These are phyloP conservation scores for Jatropha curcas DNA, from an alignment of 345 rosid genomes.

Conservation along the genomic window DNA sequence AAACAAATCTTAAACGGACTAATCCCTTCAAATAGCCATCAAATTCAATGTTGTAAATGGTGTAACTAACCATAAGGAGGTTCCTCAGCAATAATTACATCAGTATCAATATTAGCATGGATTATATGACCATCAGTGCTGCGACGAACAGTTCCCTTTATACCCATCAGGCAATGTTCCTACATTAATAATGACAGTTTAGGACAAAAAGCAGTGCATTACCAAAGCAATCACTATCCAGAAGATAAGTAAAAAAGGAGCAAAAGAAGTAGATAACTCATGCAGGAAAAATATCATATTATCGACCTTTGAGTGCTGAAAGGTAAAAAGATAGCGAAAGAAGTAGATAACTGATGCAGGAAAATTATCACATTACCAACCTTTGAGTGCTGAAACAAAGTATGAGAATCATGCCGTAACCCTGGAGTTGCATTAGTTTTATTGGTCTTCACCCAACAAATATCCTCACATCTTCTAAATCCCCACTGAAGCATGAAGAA, in stretches of 20 bases:
- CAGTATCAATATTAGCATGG: constrained; percentile 98
- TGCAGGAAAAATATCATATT: constrained; percentile 16
- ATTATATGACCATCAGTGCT: constrained; percentile 98
- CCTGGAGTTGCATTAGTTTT: constrained; percentile 91
- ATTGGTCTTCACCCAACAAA: constrained; percentile 99
- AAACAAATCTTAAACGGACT: background rate
- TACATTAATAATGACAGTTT: constrained; percentile 32
- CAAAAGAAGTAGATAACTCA: constrained; percentile 8
- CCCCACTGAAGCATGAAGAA: constrained; percentile 68
- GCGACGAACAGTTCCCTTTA: constrained; percentile 97
- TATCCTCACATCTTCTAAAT: constrained; percentile 96
- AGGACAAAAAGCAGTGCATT: constrained; percentile 4
- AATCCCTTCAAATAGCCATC: background rate
- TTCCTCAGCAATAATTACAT: constrained; percentile 97
- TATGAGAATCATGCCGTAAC: constrained; percentile 89
- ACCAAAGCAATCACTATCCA: constrained; percentile 5
- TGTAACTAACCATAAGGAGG: constrained; percentile 85
- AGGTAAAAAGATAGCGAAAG: too few relatives aligned
- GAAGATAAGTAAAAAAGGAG: constrained; percentile 1
- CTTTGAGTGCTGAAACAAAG: constrained; percentile 98
- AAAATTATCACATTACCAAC: constrained; percentile 39
- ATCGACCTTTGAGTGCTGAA: constrained; percentile 96
- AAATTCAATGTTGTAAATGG: background rate
- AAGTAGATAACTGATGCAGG: constrained; percentile 10
- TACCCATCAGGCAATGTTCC: constrained; percentile 99